Base-by-base conservation (phyloP, 495 filamentous ascomycete genomes). In the Penicillium silybi region DNA sequence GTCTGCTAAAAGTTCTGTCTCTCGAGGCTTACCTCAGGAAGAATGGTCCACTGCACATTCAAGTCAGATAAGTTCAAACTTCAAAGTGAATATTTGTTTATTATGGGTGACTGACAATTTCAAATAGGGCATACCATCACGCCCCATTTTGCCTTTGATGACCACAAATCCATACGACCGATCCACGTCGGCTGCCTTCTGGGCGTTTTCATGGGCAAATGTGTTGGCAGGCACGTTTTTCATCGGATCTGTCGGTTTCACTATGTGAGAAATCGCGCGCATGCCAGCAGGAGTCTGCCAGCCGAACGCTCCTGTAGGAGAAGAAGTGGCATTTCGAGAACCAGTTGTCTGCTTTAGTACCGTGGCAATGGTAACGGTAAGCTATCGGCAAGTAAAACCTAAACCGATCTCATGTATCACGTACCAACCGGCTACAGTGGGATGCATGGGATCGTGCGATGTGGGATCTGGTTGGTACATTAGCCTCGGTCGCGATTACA, bases 11-110 rank as follows among this genome's bases (percentile, higher is more conserved):
- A 17, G 29, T 42, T 18, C n/a, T 42, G n/a, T 10, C 20, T 38
- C 8, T 22, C 6, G 13, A 6, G 6, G 57, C 57, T 48, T 2
- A 66, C 63, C 63, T 61, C 11, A 66, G 51, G 35, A 50, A 57
- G 19, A 63, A 54, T 26, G 13, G 43, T 9, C 62, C 64, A 38
- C 57, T 63, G 40, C 39, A 19, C n/a, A 38, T 6, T 1, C 13
- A 7, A 8, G 16, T 60, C 19, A 56, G 49, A 17, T 3, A 5
- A 27, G 9, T 11, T 42, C 16, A 26, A 13, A 20, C 13, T 35
- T 39, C 4, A 32, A 42, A 3, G 18, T 20, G 37, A 19, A 0
- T 42, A n/a, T 32, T 32, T 10, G 11, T 4, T 15, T 32, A 1
- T 32, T 32, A 1, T 23, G 8, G 11, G 10, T 15, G 17, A 46